Evolutionary conservation across 2,329 filamentous ascomycete genomes (phyloP).

Genomic region (Claviceps purpurea): DNA sequence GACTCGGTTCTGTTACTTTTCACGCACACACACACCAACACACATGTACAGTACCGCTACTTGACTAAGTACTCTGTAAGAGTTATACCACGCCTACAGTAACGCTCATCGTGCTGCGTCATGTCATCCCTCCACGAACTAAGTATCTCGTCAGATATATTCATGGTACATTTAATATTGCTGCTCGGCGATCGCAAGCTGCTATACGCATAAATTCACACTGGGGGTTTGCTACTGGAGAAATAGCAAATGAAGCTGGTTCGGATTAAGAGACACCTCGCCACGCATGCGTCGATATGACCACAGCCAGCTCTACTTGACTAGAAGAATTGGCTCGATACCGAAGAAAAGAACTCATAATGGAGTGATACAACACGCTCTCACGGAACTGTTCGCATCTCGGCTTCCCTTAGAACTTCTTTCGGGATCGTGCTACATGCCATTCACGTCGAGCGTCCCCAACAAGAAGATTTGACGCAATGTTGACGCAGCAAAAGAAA

Average conservation of each 20-base stretch:
- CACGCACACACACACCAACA: too few relatives aligned
- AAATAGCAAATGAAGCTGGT: not conserved
- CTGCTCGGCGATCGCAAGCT: not conserved
- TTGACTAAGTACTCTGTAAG: too few relatives aligned
- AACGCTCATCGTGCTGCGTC: not conserved
- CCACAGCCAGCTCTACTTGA: not conserved
- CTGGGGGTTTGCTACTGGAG: not conserved
- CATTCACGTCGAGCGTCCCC: not conserved
- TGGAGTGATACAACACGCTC: too few relatives aligned
- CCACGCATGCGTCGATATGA: not conserved
- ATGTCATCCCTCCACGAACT: not conserved
- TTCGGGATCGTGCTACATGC: constrained; percentile 1
- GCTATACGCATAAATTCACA: not conserved
- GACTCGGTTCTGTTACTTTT: too few relatives aligned
- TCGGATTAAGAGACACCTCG: not conserved
- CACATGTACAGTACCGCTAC: too few relatives aligned
- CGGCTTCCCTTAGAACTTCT: not conserved
- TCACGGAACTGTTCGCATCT: constrained; percentile 1
- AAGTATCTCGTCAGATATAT: not conserved
- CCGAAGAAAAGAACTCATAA: not conserved
- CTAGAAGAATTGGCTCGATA: not conserved
- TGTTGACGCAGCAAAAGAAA: constrained; percentile 46
- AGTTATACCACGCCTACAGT: not conserved
- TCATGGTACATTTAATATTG: not conserved
- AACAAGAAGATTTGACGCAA: constrained; percentile 40